Evolutionary conservation across 768 basidiomycete genomes (phyloP), one percentile per base, ranked within the genome.

Genomic region (Macrocybe gigantea): DNA sequence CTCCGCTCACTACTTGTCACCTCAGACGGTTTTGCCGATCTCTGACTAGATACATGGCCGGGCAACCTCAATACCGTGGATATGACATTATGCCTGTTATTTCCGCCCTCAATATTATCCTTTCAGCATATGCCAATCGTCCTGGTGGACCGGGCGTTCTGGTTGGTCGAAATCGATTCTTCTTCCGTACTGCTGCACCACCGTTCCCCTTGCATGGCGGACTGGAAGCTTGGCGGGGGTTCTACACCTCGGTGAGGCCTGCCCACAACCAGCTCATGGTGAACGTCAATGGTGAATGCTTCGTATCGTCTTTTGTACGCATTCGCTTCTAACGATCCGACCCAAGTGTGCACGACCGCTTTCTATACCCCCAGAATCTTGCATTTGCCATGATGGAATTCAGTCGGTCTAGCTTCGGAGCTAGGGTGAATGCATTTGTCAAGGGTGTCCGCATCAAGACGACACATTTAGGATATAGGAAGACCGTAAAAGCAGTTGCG

Each of bases 401-500:
- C 57, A 53, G 58, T 22, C 55, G 70, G 1, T 70, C 74, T 4
- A 80, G 76, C 50, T 83, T 78, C 51, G 80, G 81, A 9, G 86
- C 79, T 3, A 75, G 80, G 22, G 58, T 72, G 33, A 69, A 69
- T n/a, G 77, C 65, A 0, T 91, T 88, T 53, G 82, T 78, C 36
- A 79, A 72, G 50, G 77, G 85, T 6, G 73, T 90, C 2, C 70
- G 89, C 35, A 67, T 92, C 41, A 72, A 71, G 59, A 79, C 87
- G 1, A 73, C 62, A 2, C 88, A 91, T 63, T 70, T 92, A 10
- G 79, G 80, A n/a, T 84, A 88, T 56, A 79, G 70, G 58, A 91
- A 88, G 65, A 80, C 82, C 0, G 73, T 92, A 49, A 85, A 83
- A 60, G 62, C 62, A 2, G 59, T 86, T 10, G 68, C 71, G 9